phyloP scores from a whole-genome alignment of 1,284 basidiomycete genomes.

The Tetrapyrgos nigripes region DNA sequence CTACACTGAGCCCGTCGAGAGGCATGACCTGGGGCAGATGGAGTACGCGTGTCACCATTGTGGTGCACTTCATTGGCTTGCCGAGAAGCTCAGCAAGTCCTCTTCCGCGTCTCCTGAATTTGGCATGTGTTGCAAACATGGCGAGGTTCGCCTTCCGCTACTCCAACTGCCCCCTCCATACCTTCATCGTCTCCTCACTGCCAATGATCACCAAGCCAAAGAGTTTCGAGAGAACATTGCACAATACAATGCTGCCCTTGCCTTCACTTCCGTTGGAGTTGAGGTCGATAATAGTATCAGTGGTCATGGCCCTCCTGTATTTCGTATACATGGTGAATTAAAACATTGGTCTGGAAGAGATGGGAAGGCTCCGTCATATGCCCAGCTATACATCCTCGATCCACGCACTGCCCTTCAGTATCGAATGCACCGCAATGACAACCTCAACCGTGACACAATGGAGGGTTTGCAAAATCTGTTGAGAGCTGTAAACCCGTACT shows the following conservation, averaged over 20 bases:
- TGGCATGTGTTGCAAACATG: slow-evolving; percentile 8
- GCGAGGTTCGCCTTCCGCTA: neutral
- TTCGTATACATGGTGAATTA: slow-evolving; percentile 38
- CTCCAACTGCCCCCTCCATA: neutral
- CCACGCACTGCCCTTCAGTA: slow-evolving; percentile 24
- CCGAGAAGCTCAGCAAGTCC: slow-evolving; percentile 3
- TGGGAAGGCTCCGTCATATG: slow-evolving; percentile 27
- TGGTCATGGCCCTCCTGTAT: slow-evolving; percentile 32
- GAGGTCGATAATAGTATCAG: slow-evolving; percentile 32
- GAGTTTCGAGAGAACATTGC: slow-evolving; percentile 33
- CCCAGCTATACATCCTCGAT: slow-evolving; percentile 45
- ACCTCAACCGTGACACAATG: slow-evolving; percentile 28
- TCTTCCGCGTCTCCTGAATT: neutral
- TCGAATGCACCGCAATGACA: slow-evolving; percentile 17
- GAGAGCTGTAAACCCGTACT: slow-evolving; percentile 33
- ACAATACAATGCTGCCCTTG: slow-evolving; percentile 42
- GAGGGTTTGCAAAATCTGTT: slow-evolving; percentile 34
- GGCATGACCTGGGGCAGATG: slow-evolving; percentile 19
- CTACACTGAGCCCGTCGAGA: neutral
- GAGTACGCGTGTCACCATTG: slow-evolving; percentile 6
- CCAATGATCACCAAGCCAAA: neutral
- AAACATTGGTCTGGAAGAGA: slow-evolving; percentile 33
- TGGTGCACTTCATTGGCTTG: slow-evolving; percentile 4
- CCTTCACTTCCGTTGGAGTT: slow-evolving; percentile 46
- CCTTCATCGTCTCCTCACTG: neutral